Base-by-base conservation (phyloP, 192 early-diverging fungal genomes). In the Backusella luteola region DNA sequence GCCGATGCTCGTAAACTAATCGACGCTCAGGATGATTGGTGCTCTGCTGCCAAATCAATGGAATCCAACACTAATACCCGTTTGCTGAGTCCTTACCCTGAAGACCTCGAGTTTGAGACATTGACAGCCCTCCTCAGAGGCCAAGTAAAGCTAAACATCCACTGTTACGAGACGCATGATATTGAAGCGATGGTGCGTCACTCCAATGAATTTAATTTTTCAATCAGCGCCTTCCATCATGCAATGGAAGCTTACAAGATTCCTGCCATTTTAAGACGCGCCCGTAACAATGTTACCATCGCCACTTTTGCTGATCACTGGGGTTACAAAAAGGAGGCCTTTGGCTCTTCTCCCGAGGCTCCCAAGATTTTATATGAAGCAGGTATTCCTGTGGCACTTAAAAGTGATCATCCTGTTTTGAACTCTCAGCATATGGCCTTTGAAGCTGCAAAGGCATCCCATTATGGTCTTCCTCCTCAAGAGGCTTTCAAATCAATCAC, bases 261-360 rank as follows among this genome's bases (percentile, higher is more conserved):
- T 23, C 88, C 92, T 12, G 87, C 84, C 12, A 81, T 92, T 41
- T 76, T 94, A 9, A 87, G 85, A 77, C 80, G 87, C 1, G 89
- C 87, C 9, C 80, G 77, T 17, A 84, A 85, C 21, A 85, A 93
- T 67, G 91, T 93, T 63, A 88, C 92, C 2, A 85, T 90, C 46
- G 93, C 93, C 21, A 88, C 90, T 17, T 95, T 94, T 79, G 89
- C 89, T 21, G 87, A 87, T 74, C 75, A 84, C 23, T 90, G 87
- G 86, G 87, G 86, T 12, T 93, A 90, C 80, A 95, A 95, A 79
- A 89, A 89, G 73, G 93, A 95, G 76, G 93, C 94, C 1, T 94
- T 91, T 79, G 85, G 87, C 66, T 86, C 84, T n/a, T 89, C 87
- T 35, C 87, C 90, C 14, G 46, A 87, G 34, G 81, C 85, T 5